Conservation (phyloP, 2,329 filamentous ascomycete species). For the Sclerotinia subarctica region DNA sequence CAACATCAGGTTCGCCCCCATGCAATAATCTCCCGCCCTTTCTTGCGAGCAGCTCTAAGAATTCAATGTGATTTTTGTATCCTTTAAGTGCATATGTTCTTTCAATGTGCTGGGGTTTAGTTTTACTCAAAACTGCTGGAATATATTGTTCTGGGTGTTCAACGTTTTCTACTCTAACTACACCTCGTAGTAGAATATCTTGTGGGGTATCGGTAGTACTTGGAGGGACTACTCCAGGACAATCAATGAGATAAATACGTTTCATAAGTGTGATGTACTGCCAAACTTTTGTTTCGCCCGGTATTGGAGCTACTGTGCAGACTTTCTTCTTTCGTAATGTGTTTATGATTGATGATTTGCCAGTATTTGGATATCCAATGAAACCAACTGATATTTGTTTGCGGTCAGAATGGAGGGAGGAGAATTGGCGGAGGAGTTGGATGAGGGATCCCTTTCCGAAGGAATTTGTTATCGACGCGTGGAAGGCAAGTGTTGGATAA, state of each 20-base stretch:
- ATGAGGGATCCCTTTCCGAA: constrained; percentile 97
- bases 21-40: constrained; percentile 84
- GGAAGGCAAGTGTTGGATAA: constrained; percentile 90
- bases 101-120: constrained; percentile 84
- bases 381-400: constrained; percentile 91
- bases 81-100: constrained; percentile 86
- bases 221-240: constrained; percentile 91
- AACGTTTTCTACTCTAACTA: constrained; percentile 92
- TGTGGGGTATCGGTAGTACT: constrained; percentile 78
- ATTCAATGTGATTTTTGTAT: constrained; percentile 73
- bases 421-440: constrained; percentile 88
- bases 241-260: constrained; percentile 92
- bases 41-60: constrained; percentile 80
- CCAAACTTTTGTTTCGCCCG: constrained; percentile 97
- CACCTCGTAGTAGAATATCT: constrained; percentile 85
- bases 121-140: constrained; percentile 71
- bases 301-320: constrained; percentile 88
- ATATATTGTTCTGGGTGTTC: constrained; percentile 97
- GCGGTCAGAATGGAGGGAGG: constrained; percentile 78
- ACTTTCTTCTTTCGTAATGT: constrained; percentile 92
- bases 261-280: constrained; percentile 97
- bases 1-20: constrained; percentile 91
- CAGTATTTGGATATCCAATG: constrained; percentile 80
- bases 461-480: constrained; percentile 89
- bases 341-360: constrained; percentile 97